phyloP scores from a whole-genome alignment of 1,284 basidiomycete species.

The Leccinum variabile region DNA sequence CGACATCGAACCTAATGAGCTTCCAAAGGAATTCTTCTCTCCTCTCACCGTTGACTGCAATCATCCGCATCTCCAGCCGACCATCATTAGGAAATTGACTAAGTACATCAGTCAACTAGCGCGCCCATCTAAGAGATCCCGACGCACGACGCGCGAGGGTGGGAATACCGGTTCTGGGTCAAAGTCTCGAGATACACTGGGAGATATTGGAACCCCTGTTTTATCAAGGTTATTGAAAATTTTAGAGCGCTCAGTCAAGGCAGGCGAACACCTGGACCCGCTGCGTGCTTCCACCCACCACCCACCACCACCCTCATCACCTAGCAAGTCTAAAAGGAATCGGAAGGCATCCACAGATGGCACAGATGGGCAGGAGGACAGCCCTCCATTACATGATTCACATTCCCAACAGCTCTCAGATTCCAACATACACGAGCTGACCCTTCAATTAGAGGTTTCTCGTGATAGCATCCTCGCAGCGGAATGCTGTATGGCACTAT shows the following conservation, averaged over 20 bases:
- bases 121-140: constrained; percentile 59
- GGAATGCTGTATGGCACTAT: constrained; percentile 76
- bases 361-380: constrained; percentile 24
- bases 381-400: constrained; percentile 17
- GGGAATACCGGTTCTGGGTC: constrained; percentile 44
- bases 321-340: constrained; percentile 34
- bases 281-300: constrained; percentile 46
- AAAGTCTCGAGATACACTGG: constrained; percentile 53
- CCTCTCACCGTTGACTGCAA: constrained; percentile 54
- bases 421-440: constrained; percentile 52
- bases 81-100: constrained; percentile 66
- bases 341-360: constrained; percentile 34
- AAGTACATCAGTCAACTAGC: constrained; percentile 65
- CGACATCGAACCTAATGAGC: constrained; percentile 54
- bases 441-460: constrained; percentile 53
- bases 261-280: constrained; percentile 70
- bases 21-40: constrained; percentile 70
- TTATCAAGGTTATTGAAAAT: constrained; percentile 71
- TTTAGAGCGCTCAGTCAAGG: constrained; percentile 73
- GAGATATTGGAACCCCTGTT: constrained; percentile 60
- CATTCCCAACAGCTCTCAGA: constrained; percentile 41
- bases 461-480: constrained; percentile 76
- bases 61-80: constrained; percentile 58
- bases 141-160: constrained; percentile 39
- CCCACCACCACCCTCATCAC: constrained; percentile 23